Percentiles rank a stretch among this genome's conserved stretches.
phyloP scores from a whole-genome alignment of 2,329 filamentous ascomycete species.

The Exserohilum turcica region DNA sequence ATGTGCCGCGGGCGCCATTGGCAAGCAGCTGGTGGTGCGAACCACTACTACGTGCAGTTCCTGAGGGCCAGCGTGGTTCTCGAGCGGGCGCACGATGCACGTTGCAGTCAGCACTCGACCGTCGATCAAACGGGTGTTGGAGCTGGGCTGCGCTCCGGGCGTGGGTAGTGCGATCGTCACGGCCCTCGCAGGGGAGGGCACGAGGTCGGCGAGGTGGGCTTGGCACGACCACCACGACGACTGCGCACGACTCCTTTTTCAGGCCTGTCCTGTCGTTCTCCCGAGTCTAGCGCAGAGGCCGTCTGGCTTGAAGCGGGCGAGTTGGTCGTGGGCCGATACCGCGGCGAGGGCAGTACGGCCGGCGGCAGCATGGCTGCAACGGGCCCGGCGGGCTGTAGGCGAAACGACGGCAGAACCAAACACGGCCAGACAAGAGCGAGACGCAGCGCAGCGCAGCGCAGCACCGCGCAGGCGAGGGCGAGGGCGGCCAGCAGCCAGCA shows the following conservation, averaged over 20 bases:
- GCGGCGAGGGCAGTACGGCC: slow-evolving; percentile 9
- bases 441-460: background rate
- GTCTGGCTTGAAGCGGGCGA: slow-evolving; percentile 6
- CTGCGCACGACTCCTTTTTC: slow-evolving; percentile 30
- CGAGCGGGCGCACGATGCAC: slow-evolving; percentile 37
- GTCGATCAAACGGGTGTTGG: slow-evolving; percentile 49
- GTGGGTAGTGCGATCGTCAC: slow-evolving; percentile 42
- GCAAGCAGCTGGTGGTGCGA: slow-evolving; percentile 3
- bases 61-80: slow-evolving; percentile 10
- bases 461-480: too few relatives aligned
- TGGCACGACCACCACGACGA: slow-evolving; percentile 20
- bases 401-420: too few relatives aligned
- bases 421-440: background rate
- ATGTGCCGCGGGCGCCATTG: background rate
- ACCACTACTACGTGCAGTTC: background rate
- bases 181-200: slow-evolving; percentile 30
- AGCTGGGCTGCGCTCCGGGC: slow-evolving; percentile 40
- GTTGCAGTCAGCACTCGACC: slow-evolving; percentile 37
- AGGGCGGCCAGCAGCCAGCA: too few relatives aligned
- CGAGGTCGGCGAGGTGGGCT: slow-evolving; percentile 46
- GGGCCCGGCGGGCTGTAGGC: background rate
- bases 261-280: slow-evolving; percentile 34
- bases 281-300: slow-evolving; percentile 23
- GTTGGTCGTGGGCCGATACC: slow-evolving; percentile 14
- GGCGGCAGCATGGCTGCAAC: background rate